Evolutionary conservation across 306 rosid species (phyloP).

Genomic region (Ammopiptanthus mongolicus): DNA sequence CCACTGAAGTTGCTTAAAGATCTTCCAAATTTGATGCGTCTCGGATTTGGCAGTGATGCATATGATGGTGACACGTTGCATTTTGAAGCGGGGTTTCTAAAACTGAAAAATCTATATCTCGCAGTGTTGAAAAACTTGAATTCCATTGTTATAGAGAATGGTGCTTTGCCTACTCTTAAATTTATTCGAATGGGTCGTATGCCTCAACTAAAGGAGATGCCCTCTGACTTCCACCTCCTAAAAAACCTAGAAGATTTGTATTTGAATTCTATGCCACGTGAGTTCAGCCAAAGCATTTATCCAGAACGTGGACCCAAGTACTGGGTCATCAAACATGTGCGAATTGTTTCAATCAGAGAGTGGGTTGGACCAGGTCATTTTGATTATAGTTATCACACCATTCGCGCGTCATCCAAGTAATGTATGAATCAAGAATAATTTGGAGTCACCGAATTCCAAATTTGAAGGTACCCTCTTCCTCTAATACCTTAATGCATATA

Average conservation of each 20-base stretch:
- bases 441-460: too few relatives aligned
- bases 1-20: background rate
- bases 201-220: background rate
- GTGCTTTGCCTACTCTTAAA: background rate
- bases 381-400: background rate
- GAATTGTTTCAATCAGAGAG: background rate
- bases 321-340: background rate
- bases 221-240: background rate
- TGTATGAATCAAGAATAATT: too few relatives aligned
- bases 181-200: background rate
- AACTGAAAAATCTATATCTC: background rate
- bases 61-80: background rate
- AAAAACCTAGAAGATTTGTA: background rate
- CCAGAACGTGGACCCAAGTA: background rate
- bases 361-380: background rate
- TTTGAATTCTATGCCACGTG: background rate
- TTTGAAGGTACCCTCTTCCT: too few relatives aligned
- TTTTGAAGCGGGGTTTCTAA: background rate
- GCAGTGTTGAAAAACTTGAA: background rate
- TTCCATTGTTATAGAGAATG: background rate
- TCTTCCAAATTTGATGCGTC: background rate
- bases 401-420: too few relatives aligned
- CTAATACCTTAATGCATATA: too few relatives aligned
- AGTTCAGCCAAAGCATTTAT: conserved; percentile 1
- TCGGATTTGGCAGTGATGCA: background rate